These are phyloP conservation scores for Omphalotus olearius DNA, from an alignment of 1,284 basidiomycete species.

Conservation along the genomic window DNA sequence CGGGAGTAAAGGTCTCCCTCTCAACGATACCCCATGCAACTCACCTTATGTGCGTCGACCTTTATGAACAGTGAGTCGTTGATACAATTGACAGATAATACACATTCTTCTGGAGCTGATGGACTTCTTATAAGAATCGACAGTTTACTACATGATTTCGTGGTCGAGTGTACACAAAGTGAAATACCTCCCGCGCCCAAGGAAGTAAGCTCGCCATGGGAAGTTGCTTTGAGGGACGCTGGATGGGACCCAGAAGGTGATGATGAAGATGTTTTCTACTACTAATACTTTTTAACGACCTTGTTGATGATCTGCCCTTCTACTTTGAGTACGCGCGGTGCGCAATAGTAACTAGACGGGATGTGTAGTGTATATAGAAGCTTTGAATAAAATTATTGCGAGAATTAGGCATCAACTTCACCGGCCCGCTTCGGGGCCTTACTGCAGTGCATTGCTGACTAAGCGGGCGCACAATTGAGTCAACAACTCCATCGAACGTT, in stretches of 20 bases:
- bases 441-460: no score
- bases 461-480: no score
- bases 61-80: slow-evolving; percentile 25
- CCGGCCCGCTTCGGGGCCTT: no score
- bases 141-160: slow-evolving; percentile 24
- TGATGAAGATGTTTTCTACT: not conserved
- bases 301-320: no score
- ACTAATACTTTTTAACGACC: no score
- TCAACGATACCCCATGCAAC: slow-evolving; percentile 25
- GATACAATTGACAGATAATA: no score
- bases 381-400: no score
- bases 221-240: not conserved
- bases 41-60: slow-evolving; percentile 31
- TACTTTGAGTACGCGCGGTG: no score
- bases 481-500: no score
- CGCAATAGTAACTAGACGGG: no score
- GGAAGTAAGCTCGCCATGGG: slow-evolving; percentile 7
- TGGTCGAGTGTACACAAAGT: slow-evolving; percentile 21
- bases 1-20: slow-evolving; percentile 26
- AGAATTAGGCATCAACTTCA: no score
- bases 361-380: no score
- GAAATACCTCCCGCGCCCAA: slow-evolving; percentile 17
- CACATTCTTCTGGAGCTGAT: not conserved
- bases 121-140: not conserved
- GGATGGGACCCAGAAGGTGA: slow-evolving; percentile 10